phyloP scores from a whole-genome alignment of 2,329 filamentous ascomycete species.

The Aspergillus jensenii region DNA sequence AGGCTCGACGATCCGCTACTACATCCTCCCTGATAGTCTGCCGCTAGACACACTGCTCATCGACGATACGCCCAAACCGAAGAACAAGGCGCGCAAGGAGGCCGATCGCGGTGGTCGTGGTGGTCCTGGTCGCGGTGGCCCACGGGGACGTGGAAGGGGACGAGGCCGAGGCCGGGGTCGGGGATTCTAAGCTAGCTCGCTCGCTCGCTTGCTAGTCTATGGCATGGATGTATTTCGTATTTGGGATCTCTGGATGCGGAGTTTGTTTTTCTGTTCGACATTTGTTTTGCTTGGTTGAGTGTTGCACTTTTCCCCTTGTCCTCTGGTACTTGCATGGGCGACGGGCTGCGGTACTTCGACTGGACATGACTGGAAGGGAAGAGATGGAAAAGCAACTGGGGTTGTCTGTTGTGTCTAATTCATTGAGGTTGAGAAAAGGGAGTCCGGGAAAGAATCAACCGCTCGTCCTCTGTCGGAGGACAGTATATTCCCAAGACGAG shows the following conservation, averaged over 20 bases:
- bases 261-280: slow-evolving; percentile 2
- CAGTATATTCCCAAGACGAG: not conserved
- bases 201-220: not conserved
- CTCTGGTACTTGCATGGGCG: not conserved
- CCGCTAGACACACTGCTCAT: slow-evolving; percentile 93
- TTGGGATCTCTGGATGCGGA: slow-evolving; percentile 17
- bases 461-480: not conserved
- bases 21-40: slow-evolving; percentile 92
- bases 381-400: not conserved
- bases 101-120: slow-evolving; percentile 53
- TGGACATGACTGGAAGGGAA: not conserved
- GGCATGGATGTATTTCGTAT: slow-evolving; percentile 3
- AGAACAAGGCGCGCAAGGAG: slow-evolving; percentile 99
- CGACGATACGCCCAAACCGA: slow-evolving; percentile 95
- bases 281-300: not conserved
- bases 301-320: not conserved
- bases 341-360: not conserved
- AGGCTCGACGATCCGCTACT: slow-evolving; percentile 93
- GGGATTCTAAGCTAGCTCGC: slow-evolving; percentile 18
- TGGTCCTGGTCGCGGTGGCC: slow-evolving; percentile 43
- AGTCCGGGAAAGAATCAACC: not conserved
- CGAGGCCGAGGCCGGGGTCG: slow-evolving; percentile 35
- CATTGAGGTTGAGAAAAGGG: not conserved
- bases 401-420: not conserved
- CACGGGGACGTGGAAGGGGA: slow-evolving; percentile 57